phyloP scores from a whole-genome alignment of 306 rosid genomes.

The Dalbergia cochinchinensis region DNA sequence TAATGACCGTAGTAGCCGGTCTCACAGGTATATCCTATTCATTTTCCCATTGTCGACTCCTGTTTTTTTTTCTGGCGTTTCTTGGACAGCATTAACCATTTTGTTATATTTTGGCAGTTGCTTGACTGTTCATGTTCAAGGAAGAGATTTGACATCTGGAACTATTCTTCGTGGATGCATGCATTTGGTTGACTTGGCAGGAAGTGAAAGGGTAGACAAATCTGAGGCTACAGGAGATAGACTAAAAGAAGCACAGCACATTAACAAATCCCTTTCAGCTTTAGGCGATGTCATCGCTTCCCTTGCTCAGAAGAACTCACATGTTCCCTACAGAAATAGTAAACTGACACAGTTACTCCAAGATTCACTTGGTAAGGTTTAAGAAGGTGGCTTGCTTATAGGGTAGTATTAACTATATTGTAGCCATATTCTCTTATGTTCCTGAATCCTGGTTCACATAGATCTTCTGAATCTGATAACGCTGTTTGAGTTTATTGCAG shows the following conservation, averaged over 20 bases:
- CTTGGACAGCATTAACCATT: constrained; percentile 32
- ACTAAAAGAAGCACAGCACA: constrained; percentile 96
- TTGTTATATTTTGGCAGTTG: constrained; percentile 71
- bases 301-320: constrained; percentile 94
- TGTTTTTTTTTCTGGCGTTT: constrained; percentile 14
- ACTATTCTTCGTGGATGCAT: constrained; percentile 85
- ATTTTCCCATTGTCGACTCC: background rate
- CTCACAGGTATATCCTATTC: constrained; percentile 77
- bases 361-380: constrained; percentile 90
- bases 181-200: constrained; percentile 99
- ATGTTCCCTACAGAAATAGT: constrained; percentile 96
- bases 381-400: constrained; percentile 17
- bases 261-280: constrained; percentile 95
- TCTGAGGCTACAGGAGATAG: constrained; percentile 99
- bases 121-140: constrained; percentile 99
- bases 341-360: constrained; percentile 97
- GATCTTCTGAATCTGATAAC: constrained; percentile 26
- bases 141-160: constrained; percentile 91
- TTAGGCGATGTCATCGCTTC: constrained; percentile 98
- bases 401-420: background rate
- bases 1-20: constrained; percentile 98
- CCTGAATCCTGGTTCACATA: background rate
- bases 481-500: constrained; percentile 56
- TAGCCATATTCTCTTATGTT: constrained; percentile 1
- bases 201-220: constrained; percentile 98